Evolutionary conservation across 192 early-diverging fungal genomes (phyloP).

Genomic region (Entomortierella parvispora): DNA sequence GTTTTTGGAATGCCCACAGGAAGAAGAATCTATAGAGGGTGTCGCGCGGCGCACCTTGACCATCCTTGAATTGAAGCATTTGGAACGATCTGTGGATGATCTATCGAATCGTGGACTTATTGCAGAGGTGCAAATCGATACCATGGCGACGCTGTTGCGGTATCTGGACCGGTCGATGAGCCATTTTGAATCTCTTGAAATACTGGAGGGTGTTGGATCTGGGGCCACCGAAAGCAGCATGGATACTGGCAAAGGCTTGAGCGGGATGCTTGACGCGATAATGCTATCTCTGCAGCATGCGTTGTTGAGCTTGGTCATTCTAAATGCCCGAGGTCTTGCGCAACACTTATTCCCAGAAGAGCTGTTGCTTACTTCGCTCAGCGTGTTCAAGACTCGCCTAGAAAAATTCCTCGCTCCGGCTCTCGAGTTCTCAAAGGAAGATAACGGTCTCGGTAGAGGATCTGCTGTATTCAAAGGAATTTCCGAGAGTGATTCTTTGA

Average conservation of each 20-base stretch:
- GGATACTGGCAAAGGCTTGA: background rate
- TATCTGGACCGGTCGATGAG: conserved; percentile 18
- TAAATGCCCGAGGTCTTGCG: conserved; percentile 4
- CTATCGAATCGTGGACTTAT: background rate
- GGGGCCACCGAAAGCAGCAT: background rate
- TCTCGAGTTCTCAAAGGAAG: conserved; percentile 34
- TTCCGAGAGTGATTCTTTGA: background rate
- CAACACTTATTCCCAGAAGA: conserved; percentile 43
- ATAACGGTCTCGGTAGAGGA: background rate
- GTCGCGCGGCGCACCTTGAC: background rate
- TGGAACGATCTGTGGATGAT: background rate
- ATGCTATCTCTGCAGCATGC: conserved; percentile 17
- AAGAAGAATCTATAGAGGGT: too few relatives aligned
- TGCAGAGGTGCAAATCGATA: conserved; percentile 13
- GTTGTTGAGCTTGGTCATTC: conserved; percentile 16
- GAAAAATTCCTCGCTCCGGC: conserved; percentile 29
- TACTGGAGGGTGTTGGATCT: background rate
- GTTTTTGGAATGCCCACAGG: background rate
- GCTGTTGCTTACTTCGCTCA: conserved; percentile 17
- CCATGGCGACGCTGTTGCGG: conserved; percentile 4
- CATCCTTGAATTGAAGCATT: conserved; percentile 7
- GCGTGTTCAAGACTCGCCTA: conserved; percentile 17
- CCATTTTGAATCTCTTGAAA: conserved; percentile 5
- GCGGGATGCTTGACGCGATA: conserved; percentile 5
- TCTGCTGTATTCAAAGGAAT: conserved; percentile 1